phyloP scores from a whole-genome alignment of 202 grass and related monocot species.

The Zoysia matrella region DNA sequence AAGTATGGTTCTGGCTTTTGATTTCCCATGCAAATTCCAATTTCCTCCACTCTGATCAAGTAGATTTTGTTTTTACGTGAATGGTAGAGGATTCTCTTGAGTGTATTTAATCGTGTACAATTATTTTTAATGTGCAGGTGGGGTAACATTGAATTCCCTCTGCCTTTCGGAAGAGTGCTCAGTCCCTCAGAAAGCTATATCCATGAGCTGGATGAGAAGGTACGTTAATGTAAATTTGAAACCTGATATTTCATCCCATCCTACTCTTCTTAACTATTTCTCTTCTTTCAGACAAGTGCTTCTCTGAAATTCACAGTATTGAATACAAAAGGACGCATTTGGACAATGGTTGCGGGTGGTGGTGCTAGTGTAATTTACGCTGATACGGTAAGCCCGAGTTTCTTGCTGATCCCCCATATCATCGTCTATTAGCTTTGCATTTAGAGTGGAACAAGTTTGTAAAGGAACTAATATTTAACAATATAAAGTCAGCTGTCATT shows the following conservation, averaged over 20 bases:
- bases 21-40: constrained; percentile 13
- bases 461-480: background rate
- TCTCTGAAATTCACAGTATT: constrained; percentile 96
- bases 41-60: background rate
- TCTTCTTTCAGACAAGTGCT: constrained; percentile 84
- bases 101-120: background rate
- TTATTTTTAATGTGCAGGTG: constrained; percentile 61
- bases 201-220: constrained; percentile 37
- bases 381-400: constrained; percentile 58
- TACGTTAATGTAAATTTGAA: constrained; percentile 65
- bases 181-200: constrained; percentile 89
- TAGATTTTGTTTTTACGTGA: background rate
- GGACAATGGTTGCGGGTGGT: too few relatives aligned
- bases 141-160: constrained; percentile 82
- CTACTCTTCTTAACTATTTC: constrained; percentile 9
- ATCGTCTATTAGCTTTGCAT: background rate
- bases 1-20: constrained; percentile 61
- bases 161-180: constrained; percentile 92
- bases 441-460: background rate
- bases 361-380: too few relatives aligned
- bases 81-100: background rate
- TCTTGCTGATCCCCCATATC: constrained; percentile 12
- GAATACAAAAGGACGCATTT: constrained; percentile 81
- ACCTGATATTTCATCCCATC: constrained; percentile 7
- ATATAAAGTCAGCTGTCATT: constrained; percentile 1